Conservation (phyloP, 2,329 filamentous ascomycete species). For the Ophiocordyceps sinensis region DNA sequence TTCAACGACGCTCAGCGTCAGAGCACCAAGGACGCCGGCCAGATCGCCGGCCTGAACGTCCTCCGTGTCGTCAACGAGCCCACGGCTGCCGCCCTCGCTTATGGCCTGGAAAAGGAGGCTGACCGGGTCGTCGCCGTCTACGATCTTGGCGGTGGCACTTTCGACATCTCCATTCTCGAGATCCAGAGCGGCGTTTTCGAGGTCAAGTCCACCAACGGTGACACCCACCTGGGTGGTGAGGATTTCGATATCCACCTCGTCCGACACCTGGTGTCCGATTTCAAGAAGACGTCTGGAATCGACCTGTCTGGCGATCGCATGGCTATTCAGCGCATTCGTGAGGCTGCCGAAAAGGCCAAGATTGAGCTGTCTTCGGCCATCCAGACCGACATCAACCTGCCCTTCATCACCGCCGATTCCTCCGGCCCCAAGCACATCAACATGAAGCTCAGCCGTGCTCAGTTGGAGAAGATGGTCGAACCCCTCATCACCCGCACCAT, state of each 20-base stretch:
- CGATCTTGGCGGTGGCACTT: conserved; percentile 96
- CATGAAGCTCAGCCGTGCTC: conserved; percentile 78
- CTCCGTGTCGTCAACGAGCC: conserved; percentile 97
- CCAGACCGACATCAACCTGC: conserved; percentile 95
- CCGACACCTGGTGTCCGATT: conserved; percentile 82
- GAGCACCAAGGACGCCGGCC: conserved; percentile 94
- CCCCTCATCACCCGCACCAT: conserved; percentile 76
- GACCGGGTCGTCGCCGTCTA: conserved; percentile 89
- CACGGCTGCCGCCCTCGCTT: conserved; percentile 87
- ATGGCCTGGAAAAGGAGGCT: conserved; percentile 88
- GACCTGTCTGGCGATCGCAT: conserved; percentile 88
- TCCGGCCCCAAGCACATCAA: conserved; percentile 98
- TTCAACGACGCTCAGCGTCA: conserved; percentile 98
- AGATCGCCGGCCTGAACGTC: conserved; percentile 91
- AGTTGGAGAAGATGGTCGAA: conserved; percentile 87
- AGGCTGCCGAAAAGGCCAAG: conserved; percentile 98
- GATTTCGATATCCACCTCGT: conserved; percentile 95
- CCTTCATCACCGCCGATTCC: conserved; percentile 94
- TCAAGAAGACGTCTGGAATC: conserved; percentile 90
- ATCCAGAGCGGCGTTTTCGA: conserved; percentile 98
- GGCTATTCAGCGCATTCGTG: conserved; percentile 97
- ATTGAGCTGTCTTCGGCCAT: conserved; percentile 92
- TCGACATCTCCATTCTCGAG: conserved; percentile 96
- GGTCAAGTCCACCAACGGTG: conserved; percentile 98
- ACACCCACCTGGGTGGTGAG: conserved; percentile 95